Base-by-base conservation (phyloP, 345 rosid species). In the Acer campestre region DNA sequence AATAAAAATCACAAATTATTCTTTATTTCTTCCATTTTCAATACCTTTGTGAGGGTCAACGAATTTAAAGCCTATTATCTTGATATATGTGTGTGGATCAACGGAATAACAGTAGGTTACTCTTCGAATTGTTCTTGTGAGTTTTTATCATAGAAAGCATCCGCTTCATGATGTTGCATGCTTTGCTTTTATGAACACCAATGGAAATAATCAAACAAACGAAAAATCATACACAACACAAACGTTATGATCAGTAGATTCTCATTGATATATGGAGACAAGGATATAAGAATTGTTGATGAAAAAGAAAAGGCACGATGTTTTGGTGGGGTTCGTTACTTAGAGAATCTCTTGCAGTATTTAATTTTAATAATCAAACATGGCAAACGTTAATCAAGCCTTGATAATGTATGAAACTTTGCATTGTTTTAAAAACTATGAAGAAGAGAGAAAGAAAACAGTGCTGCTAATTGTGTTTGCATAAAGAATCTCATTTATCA, bases 261-360 rank as follows among this genome's bases (percentile, higher is more conserved):
- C 70, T 40, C 61, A n/a, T 22, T 61, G 67, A 56, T 71, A 46
- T 70, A 71, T 77, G 77, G 80, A 79, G 68, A 81, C 77, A 69
- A 71, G 79, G 74, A 70, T 67, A 76, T 55, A 61, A 48, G 27
- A 51, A 74, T 23, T 53, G 46, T 42, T 1, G 61, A 75, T 51
- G n/a, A 53, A 53, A 75, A 49, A 25, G 18, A 23, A 23, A 67
- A 63, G 42, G 35, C 75, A 2, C 25, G 35, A 66, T 44, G 49
- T 16, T 48, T 10, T 56, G 62, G 70, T 58, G 71, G 75, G 23
- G 59, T 44, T 29, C 44, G 2, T 56, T 61, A 49, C 64, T 53
- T 3, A 10, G 27, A 65, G 81, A 83, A 77, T 80, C 63, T 12
- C 42, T 35, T 4, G 13, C 16, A 9, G 25, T 53, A 42, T 55